Evolutionary conservation across 2,329 filamentous ascomycete genomes (phyloP).

Genomic region (Davidsoniella virescens): DNA sequence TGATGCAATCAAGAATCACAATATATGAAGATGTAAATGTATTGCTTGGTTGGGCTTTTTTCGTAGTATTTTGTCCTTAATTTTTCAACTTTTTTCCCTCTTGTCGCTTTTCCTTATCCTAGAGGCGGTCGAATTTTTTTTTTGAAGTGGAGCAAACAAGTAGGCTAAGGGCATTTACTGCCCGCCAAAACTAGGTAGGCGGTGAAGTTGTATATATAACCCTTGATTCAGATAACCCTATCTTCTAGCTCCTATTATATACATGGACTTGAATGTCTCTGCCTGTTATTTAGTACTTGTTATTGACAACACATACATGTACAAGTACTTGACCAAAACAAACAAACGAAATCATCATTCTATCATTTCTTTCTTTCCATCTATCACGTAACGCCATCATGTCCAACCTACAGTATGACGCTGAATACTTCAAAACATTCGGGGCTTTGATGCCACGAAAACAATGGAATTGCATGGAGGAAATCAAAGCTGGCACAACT

Average conservation of each 20-base stretch:
- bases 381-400: not conserved
- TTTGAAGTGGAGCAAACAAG: slow-evolving; percentile 9
- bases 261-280: no score
- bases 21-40: not conserved
- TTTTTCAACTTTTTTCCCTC: slow-evolving; percentile 14
- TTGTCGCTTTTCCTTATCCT: not conserved
- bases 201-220: not conserved
- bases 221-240: not conserved
- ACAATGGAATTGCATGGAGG: not conserved
- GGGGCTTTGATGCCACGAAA: not conserved
- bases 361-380: not conserved
- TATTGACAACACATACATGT: no score
- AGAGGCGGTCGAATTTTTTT: slow-evolving; percentile 8
- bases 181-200: slow-evolving; percentile 1
- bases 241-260: no score
- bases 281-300: no score
- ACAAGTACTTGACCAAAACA: no score
- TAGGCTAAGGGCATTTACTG: slow-evolving; percentile 9
- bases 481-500: not conserved
- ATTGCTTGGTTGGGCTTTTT: not conserved
- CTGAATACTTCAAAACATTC: slow-evolving; percentile 7
- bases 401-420: slow-evolving; percentile 3
- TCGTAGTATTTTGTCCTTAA: not conserved
- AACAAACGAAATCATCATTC: no score
- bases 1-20: not conserved